Evolutionary conservation across 164 flowering plant genomes (phyloP), one percentile per base, ranked within the genome.

Genomic region (Stephania japonica): DNA sequence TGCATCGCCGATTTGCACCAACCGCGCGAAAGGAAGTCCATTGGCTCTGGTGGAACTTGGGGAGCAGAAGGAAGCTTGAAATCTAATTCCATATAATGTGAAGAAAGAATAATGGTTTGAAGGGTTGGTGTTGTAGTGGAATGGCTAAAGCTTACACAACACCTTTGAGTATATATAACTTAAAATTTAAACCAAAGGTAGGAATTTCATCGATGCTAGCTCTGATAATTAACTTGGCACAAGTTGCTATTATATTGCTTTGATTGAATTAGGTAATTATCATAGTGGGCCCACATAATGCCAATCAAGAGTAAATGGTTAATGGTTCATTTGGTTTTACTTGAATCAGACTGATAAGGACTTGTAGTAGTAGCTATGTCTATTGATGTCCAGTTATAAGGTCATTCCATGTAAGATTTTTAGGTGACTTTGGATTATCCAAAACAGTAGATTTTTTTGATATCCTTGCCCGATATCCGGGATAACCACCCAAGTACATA

Each of bases 1-100:
- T 91, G 91, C 73, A 90, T 80, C 9, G 97, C 94, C 49, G 92
- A 86, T 76, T 88, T 82, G 84, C 97, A 92, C 97, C 97, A 91
- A 53, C 88, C 84, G n/a, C 77, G 78, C 0, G 97, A 91, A 14
- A 94, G 94, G 66, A 88, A 87, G 75, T 92, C 94, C 93, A 91
- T 86, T 4, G 94, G 84, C 75, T 94, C 96, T 0, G 87, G 82
- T 76, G 87, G 90, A 10, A 88, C 87, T 69, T 85, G 86, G 11
- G 92, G 87, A 70, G 84, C 79, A 69, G 84, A 78, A 9, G 81
- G 77, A 74, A 85, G 76, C 64, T 75, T 80, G 69, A 65, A 69
- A 56, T 74, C 74, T 21, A 80, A 78, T 77, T 83, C 91, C 92
- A 89, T 75, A 16, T 19, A 77, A 38, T 63, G 11, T 4, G 13